These are phyloP conservation scores for Xerocomellus chrysenteron DNA, from an alignment of 768 basidiomycete genomes.

Conservation along the genomic window DNA sequence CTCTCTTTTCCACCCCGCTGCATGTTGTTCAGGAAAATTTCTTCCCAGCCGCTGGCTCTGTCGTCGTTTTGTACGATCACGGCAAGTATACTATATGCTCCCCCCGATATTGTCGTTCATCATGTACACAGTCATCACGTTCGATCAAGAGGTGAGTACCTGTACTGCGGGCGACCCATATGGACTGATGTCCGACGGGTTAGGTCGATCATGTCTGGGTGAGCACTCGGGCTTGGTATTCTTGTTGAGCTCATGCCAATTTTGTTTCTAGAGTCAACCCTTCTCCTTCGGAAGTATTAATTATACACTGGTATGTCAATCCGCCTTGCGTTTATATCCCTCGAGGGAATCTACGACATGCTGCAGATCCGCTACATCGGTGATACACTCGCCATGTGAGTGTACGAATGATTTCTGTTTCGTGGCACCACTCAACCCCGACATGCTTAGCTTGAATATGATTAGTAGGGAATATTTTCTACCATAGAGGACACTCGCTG, in stretches of 20 bases:
- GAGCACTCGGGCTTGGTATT: background rate
- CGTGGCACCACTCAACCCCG: background rate
- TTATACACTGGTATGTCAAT: constrained; percentile 22
- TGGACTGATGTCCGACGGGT: background rate
- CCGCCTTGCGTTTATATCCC: background rate
- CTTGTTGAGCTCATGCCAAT: background rate
- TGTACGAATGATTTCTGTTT: background rate
- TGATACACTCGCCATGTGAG: constrained; percentile 20
- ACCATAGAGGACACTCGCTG: background rate
- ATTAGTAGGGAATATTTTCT: background rate
- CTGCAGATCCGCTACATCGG: constrained; percentile 27
- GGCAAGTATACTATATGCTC: background rate
- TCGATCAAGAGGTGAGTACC: constrained; percentile 17
- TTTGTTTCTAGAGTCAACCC: background rate
- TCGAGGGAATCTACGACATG: background rate
- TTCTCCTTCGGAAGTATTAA: constrained; percentile 16
- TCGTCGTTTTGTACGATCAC: constrained; percentile 21
- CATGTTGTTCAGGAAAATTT: background rate
- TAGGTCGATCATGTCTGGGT: constrained; percentile 26
- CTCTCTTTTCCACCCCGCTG: too few species aligned
- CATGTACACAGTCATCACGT: constrained; percentile 7
- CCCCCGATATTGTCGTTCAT: background rate
- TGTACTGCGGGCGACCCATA: background rate
- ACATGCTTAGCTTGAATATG: constrained; percentile 8
- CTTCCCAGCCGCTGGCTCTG: constrained; percentile 6